Conservation (phyloP, 768 basidiomycete genomes). For the Favolaschia claudopus region DNA sequence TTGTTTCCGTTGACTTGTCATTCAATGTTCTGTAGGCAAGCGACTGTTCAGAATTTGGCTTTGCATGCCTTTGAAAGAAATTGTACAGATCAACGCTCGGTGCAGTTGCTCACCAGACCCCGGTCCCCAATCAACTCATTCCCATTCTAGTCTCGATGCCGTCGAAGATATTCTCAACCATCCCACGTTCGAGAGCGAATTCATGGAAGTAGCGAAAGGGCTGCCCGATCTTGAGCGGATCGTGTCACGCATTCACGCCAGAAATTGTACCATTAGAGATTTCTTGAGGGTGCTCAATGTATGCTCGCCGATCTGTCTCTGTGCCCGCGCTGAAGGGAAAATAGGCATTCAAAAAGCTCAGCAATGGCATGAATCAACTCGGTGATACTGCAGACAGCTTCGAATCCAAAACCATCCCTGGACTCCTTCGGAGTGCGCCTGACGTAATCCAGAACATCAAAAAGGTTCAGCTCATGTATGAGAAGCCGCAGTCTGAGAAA, state of each 20-base stretch:
- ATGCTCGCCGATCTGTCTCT: conserved; percentile 24
- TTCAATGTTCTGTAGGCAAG: conserved; percentile 66
- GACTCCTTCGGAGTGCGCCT: conserved; percentile 81
- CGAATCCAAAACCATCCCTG: conserved; percentile 76
- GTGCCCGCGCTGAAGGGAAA: background rate
- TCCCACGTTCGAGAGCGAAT: conserved; percentile 77
- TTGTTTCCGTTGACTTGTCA: background rate
- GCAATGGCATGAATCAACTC: conserved; percentile 68
- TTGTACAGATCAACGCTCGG: conserved; percentile 89
- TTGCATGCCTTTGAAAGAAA: conserved; percentile 87
- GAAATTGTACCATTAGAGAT: conserved; percentile 85
- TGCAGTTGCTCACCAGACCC: conserved; percentile 34
- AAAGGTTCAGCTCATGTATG: conserved; percentile 77
- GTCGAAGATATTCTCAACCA: conserved; percentile 90
- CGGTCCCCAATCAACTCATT: background rate
- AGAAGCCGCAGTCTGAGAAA: conserved; percentile 60
- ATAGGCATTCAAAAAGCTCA: conserved; percentile 81
- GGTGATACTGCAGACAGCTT: conserved; percentile 75
- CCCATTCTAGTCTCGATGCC: conserved; percentile 80
- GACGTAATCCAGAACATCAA: conserved; percentile 77
- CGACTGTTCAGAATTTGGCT: conserved; percentile 97
- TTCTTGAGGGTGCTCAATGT: conserved; percentile 87
- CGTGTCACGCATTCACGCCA: conserved; percentile 94
- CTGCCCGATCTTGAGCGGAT: conserved; percentile 93
- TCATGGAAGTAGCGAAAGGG: conserved; percentile 78